Base-by-base conservation (phyloP, 768 basidiomycete species). In the Termitomyces sp. region DNA sequence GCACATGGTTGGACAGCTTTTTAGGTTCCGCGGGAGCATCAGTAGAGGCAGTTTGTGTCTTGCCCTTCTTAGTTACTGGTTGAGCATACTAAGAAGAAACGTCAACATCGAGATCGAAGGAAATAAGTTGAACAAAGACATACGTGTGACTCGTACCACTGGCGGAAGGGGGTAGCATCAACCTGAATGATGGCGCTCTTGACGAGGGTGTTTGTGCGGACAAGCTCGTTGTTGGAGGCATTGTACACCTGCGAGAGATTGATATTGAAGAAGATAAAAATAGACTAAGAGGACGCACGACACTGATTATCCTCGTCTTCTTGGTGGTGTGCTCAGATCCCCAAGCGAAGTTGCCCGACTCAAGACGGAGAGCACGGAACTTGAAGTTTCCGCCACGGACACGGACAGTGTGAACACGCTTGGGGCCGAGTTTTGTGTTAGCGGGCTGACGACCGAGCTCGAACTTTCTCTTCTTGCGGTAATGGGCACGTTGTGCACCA, bases 381-480 rank as follows among this genome's bases (percentile, higher is more conserved):
- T 99, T 99, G 75, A 85, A 64, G 82, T 95, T 98, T 59, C 97
- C 97, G 63, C 97, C 97, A 70, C 97, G 92, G 41, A 89, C 88
- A 70, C 97, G 92, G 64, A 99, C 95, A 57, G 86, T 84, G 80
- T 98, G 97, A 69, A 99, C 79, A 61, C 97, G 92, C 82, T 98
- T 98, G 57, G 88, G 71, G 53, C 97, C 95, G 65, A 99, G 87
- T 82, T 93, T 98, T 72, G 97, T 99, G 84, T 80, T 94, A 67
- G 97, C 97, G 59, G 97, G 82, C 75, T 98, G 97, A 73, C 97
- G 94, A 73, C 96, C 97, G 70, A 98, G 88, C 84, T 99, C 97
- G 79, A 98, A 98, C 82, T 98, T 98, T 89, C 97, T 88, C 93
- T 98, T 99, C 86, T 99, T 99, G 84, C 96, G 93, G 82, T 95